Conservation (phyloP, 805 yeast genomes). For the Cyberlindnera mississippiensis region DNA sequence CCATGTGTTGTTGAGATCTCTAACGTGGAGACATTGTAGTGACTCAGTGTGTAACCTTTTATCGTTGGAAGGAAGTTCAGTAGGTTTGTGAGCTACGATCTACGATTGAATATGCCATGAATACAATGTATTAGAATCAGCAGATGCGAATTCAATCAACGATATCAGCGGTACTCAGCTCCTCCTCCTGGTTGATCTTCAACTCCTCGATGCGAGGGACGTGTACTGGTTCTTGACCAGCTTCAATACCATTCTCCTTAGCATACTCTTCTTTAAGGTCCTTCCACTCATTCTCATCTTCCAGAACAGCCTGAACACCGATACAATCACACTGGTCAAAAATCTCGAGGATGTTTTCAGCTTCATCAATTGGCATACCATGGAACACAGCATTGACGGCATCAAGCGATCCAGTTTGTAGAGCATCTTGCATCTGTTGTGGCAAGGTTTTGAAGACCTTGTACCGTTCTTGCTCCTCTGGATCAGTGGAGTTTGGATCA, state of each 20-base stretch:
- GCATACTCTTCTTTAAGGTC: constrained; percentile 45
- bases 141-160: constrained; percentile 31
- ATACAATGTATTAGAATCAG: neutral
- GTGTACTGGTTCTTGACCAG: constrained; percentile 11
- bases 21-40: too few species aligned
- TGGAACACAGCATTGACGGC: constrained; percentile 82
- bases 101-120: neutral
- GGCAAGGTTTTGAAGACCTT: constrained; percentile 58
- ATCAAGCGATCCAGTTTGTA: constrained; percentile 67
- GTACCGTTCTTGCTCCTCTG: constrained; percentile 39
- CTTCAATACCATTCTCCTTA: neutral
- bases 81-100: too few species aligned
- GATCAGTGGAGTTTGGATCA: constrained; percentile 43
- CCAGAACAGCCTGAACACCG: constrained; percentile 72
- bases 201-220: constrained; percentile 18
- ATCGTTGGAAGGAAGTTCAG: too few species aligned
- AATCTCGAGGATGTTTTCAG: constrained; percentile 69
- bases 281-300: constrained; percentile 66
- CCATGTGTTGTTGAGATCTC: too few species aligned
- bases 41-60: too few species aligned
- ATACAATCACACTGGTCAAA: constrained; percentile 81
- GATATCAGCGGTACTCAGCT: constrained; percentile 33
- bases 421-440: constrained; percentile 64
- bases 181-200: constrained; percentile 14
- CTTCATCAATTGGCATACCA: constrained; percentile 65